A percentile compares a stretch with the other conserved stretches of the same genome.
Evolutionary conservation across 2,329 filamentous ascomycete genomes (phyloP).

Genomic region (Fusarium proliferatum): DNA sequence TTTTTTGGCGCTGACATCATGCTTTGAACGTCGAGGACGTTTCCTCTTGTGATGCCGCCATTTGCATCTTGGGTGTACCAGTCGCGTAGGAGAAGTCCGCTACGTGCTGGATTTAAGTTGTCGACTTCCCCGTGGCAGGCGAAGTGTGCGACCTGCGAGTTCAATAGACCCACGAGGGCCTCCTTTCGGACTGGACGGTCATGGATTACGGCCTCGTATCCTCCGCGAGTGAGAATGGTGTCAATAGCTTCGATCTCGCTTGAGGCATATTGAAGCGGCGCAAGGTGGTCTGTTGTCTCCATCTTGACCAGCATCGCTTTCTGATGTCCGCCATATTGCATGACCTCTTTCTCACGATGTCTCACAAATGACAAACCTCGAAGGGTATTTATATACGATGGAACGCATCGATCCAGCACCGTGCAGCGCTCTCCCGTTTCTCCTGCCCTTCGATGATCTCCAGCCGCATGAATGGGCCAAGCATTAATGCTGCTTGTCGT

Average conservation of each 20-base stretch:
- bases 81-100: neutral
- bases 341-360: neutral
- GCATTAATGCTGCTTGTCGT: neutral
- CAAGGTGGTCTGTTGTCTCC: neutral
- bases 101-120: neutral
- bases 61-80: neutral
- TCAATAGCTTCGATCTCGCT: neutral
- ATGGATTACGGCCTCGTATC: neutral
- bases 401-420: neutral
- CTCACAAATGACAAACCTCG: neutral
- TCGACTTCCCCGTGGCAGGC: neutral
- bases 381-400: neutral
- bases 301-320: neutral
- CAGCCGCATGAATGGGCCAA: neutral
- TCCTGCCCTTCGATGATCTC: neutral
- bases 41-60: neutral
- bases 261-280: neutral
- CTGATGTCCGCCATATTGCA: rapidly evolving
- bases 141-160: neutral
- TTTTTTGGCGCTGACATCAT: neutral
- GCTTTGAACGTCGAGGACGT: neutral
- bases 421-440: neutral
- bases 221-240: neutral
- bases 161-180: neutral
- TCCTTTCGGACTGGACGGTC: neutral